A percentile compares a stretch with the other conserved stretches of the same genome.
phyloP scores from a whole-genome alignment of 805 yeast species.

The Zygotorulaspora sp. region DNA sequence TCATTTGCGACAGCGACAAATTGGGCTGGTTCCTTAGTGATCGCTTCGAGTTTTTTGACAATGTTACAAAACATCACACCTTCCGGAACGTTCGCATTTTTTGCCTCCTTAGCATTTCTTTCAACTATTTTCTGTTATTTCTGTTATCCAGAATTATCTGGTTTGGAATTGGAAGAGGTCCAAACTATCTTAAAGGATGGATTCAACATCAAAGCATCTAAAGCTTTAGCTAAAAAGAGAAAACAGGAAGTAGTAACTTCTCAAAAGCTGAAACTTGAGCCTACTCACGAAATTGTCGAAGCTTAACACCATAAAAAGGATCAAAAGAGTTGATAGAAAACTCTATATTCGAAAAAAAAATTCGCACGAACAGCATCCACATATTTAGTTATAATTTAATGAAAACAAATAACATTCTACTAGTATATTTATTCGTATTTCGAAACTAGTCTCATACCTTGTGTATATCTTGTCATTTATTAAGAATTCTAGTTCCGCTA shows the following conservation, averaged over 20 bases:
- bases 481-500: too few relatives aligned
- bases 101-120: conserved; percentile 73
- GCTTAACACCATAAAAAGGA: conserved; percentile 8
- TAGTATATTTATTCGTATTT: too few relatives aligned
- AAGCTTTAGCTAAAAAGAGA: conserved; percentile 48
- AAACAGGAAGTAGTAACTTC: conserved; percentile 27
- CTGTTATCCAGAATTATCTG: conserved; percentile 89
- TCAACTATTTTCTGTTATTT: conserved; percentile 73
- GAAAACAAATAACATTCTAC: too few relatives aligned
- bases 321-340: too few relatives aligned
- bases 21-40: conserved; percentile 91
- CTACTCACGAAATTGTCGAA: conserved; percentile 12
- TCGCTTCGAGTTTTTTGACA: conserved; percentile 88
- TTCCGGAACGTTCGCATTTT: conserved; percentile 87
- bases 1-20: conserved; percentile 88
- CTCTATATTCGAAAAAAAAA: too few relatives aligned
- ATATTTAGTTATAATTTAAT: too few relatives aligned
- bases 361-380: too few relatives aligned
- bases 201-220: conserved; percentile 70
- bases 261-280: conserved; percentile 10
- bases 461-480: too few relatives aligned
- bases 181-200: conserved; percentile 78
- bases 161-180: conserved; percentile 86
- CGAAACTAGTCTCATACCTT: too few relatives aligned
- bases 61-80: conserved; percentile 93